A percentile compares a stretch with the other conserved stretches of the same genome.
These are phyloP conservation scores for Glebionis coronaria DNA, from an alignment of 129 eudicot species.

Conservation along the genomic window DNA sequence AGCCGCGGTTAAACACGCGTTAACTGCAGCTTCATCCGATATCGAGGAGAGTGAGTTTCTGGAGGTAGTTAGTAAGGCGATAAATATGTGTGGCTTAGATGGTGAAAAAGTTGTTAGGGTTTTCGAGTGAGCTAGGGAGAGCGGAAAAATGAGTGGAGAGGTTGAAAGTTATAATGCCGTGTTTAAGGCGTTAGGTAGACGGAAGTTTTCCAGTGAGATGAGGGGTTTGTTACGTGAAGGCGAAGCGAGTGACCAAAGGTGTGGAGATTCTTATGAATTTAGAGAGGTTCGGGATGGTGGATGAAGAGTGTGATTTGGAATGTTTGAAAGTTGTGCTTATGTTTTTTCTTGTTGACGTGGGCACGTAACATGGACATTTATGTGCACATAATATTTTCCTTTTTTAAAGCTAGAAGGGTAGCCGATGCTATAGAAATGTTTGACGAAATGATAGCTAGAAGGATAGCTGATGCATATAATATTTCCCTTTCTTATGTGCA, in stretches of 20 bases:
- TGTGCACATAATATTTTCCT: no score
- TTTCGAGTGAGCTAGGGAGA: slow-evolving; percentile 73
- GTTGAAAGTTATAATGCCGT: slow-evolving; percentile 43
- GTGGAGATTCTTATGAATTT: slow-evolving; percentile 42
- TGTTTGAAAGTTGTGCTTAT: no score
- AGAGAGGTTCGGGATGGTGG: no score
- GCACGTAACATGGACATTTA: no score
- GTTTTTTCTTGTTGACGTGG: no score
- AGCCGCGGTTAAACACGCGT: slow-evolving; percentile 42
- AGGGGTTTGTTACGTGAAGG: slow-evolving; percentile 52
- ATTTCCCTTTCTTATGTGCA: no score
- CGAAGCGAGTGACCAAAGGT: slow-evolving; percentile 49
- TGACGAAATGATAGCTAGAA: no score
- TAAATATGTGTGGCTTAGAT: slow-evolving; percentile 59
- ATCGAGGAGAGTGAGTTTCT: slow-evolving; percentile 40
- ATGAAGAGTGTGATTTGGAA: no score
- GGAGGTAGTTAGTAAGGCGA: slow-evolving; percentile 57
- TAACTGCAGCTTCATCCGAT: slow-evolving; percentile 46
- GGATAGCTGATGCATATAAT: no score
- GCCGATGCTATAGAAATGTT: no score
- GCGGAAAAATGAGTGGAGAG: slow-evolving; percentile 24
- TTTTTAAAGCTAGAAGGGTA: no score
- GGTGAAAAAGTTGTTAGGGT: slow-evolving; percentile 63
- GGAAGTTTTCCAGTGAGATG: slow-evolving; percentile 65
- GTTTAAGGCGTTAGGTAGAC: slow-evolving; percentile 70